Base-by-base conservation (phyloP, 495 filamentous ascomycete species). In the Xylaria telfairii region DNA sequence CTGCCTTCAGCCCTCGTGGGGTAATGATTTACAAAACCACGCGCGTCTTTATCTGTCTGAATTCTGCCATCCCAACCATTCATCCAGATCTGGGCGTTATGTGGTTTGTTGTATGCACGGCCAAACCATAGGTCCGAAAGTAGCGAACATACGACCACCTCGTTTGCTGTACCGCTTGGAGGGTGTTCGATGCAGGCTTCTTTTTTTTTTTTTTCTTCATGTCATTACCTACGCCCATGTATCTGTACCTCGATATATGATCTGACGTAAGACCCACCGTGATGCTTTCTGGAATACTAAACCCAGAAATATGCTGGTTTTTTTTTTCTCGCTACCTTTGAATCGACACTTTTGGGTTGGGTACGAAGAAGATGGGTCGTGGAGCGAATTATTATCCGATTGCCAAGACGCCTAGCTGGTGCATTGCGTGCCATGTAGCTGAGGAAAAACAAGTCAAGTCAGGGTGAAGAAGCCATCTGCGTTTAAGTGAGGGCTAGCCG, bases 201-300 rank as follows among this genome's bases (percentile, higher is more conserved):
- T 12, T 39, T 42, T 42, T 41, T 42, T 42, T 62, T 37, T 12
- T 39, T 42, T 42, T 41, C 28, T 42, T 37, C 37, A 28, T 66
- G 21, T 26, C 46, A 26, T n/a, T 13, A 34, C 44, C 12, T 13
- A 34, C 44, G 39, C 15, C 61, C 28, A 49, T 65, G 44, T 51
- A 65, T 65, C 62, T 37, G 9, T 65, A 65, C 62, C 62, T 65
- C 47, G 64, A 53, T 42, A 5, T 17, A 66, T 66, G 64, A 66
- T 66, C 64, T 66, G 64, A 66, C 47, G 47, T 54, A 30, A 53
- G 64, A 30, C 46, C 64, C 64, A 42, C 47, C 47, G 41, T 24
- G 26, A 49, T 65, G 62, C 15, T 32, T 26, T 32, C 62, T 51
- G 62, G 19, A 17, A 51, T 34, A 21, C 0, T n/a, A 13, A n/a